Evolutionary conservation across 2,329 filamentous ascomycete genomes (phyloP).

Genomic region (Metarhizium robertsii): DNA sequence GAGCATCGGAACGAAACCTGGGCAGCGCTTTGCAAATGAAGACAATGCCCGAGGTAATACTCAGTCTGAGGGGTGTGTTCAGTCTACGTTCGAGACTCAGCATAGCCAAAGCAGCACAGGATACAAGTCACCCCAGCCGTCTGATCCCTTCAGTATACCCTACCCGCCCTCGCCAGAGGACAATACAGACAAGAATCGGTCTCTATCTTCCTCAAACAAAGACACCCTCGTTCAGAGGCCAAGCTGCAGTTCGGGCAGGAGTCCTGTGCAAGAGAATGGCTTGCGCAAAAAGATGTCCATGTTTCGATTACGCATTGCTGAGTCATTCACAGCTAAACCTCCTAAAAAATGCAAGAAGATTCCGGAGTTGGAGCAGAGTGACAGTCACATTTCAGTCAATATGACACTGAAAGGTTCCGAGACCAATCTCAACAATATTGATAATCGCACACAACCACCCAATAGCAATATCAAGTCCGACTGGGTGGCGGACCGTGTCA

Average conservation of each 20-base stretch:
- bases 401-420: conserved; percentile 2
- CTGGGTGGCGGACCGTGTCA: conserved; percentile 18
- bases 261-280: conserved; percentile 6
- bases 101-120: conserved; percentile 2
- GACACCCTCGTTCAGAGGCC: conserved; percentile 7
- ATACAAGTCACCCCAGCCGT: conserved; percentile 13
- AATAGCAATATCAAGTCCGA: conserved; percentile 8
- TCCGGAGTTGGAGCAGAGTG: conserved; percentile 4
- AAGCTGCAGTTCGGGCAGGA: conserved; percentile 6
- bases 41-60: neutral
- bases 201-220: conserved; percentile 6
- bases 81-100: conserved; percentile 6
- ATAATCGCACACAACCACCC: neutral
- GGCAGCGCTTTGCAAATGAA: neutral
- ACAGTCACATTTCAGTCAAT: conserved; percentile 2
- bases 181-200: conserved; percentile 6
- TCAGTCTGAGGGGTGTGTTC: neutral
- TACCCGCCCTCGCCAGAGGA: conserved; percentile 17
- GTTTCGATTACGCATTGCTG: conserved; percentile 16
- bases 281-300: conserved; percentile 21
- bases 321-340: conserved; percentile 6
- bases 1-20: neutral
- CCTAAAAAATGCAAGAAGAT: conserved; percentile 7
- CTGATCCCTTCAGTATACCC: conserved; percentile 26
- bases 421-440: conserved; percentile 2